phyloP scores from a whole-genome alignment of 305 asterid genomes.

The Fraxinus paxiana region DNA sequence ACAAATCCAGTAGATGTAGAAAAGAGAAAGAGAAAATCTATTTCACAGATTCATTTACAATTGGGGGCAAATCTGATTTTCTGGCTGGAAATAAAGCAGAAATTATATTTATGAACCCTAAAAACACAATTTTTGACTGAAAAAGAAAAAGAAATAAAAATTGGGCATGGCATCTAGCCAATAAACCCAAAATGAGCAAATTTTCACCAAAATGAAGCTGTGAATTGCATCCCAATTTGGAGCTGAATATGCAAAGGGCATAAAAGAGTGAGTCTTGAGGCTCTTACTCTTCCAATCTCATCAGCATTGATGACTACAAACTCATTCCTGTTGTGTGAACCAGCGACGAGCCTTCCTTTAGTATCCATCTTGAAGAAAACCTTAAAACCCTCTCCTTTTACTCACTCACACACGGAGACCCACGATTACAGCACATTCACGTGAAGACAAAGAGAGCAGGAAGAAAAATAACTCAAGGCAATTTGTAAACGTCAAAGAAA shows the following conservation, averaged over 20 bases:
- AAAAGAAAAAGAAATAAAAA: slow-evolving; percentile 8
- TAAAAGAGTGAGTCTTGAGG: slow-evolving; percentile 1
- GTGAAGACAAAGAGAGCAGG: slow-evolving; percentile 34
- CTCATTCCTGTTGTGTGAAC: slow-evolving; percentile 93
- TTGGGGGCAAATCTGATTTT: slow-evolving; percentile 9
- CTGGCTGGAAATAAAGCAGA: slow-evolving; percentile 3
- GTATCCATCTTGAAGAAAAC: slow-evolving; percentile 53
- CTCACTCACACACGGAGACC: slow-evolving; percentile 19
- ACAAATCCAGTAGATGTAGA: slow-evolving; percentile 26
- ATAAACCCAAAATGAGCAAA: slow-evolving; percentile 5
- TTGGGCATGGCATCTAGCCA: slow-evolving; percentile 11
- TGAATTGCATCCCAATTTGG: slow-evolving; percentile 5
- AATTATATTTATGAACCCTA: slow-evolving; percentile 12
- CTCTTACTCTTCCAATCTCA: slow-evolving; percentile 80
- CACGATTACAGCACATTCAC: slow-evolving; percentile 7
- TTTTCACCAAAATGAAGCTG: background rate
- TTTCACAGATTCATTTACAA: background rate
- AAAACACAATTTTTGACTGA: slow-evolving; percentile 12
- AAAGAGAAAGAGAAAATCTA: slow-evolving; percentile 25
- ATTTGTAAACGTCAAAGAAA: slow-evolving; percentile 26
- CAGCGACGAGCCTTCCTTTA: slow-evolving; percentile 88
- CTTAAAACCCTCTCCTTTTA: slow-evolving; percentile 19
- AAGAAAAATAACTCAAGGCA: slow-evolving; percentile 10
- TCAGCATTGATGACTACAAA: slow-evolving; percentile 93
- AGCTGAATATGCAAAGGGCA: slow-evolving; percentile 5